Evolutionary conservation across 768 basidiomycete genomes (phyloP), one percentile per base, ranked within the genome.

Genomic region (Tubosaeta sp.): DNA sequence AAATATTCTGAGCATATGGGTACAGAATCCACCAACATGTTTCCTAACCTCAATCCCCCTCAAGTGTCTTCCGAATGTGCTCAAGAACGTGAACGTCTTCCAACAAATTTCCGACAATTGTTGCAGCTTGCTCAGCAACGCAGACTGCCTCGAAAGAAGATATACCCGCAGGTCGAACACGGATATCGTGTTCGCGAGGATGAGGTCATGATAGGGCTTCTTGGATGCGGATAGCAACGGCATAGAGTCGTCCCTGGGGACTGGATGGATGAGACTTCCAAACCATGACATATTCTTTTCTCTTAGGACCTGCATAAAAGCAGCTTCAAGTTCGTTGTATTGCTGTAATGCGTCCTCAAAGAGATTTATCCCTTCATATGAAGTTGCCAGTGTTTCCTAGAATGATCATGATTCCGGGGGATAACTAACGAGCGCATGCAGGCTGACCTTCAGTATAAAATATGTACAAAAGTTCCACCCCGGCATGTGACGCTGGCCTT

Each of bases 401-500:
- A 43, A 51, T 35, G 5, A 57, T 48, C 32, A 34, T 60, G 51
- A 19, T 44, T 43, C 35, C 38, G 25, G 12, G 38, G n/a, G 2
- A 25, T 46, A 33, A 29, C 27, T 2, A 19, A 42, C 38, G 27
- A 29, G 26, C 48, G 41, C 35, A 51, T 48, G 48, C 53, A 46
- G n/a, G 47, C 75, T 51, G 50, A 92, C 95, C 84, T 98, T 99
- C 34, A 95, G 75, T 46, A 94, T 83, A 70, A 97, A 97, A 74
- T 95, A 98, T 0, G 89, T 94, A 67, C 94, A 95, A 65, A 97
- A 99, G 65, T 97, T 97, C 97, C 97, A 99, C 9, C 97, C 95
- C 1, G 93, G 92, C 83, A 94, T 89, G 60, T 87, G 80, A 50
- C 91, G 79, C 68, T 97, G 91, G 44, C 83, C 79, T 64, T 99